Base-by-base conservation (phyloP, 495 filamentous ascomycete genomes). In the Talaromyces stipitatus region DNA sequence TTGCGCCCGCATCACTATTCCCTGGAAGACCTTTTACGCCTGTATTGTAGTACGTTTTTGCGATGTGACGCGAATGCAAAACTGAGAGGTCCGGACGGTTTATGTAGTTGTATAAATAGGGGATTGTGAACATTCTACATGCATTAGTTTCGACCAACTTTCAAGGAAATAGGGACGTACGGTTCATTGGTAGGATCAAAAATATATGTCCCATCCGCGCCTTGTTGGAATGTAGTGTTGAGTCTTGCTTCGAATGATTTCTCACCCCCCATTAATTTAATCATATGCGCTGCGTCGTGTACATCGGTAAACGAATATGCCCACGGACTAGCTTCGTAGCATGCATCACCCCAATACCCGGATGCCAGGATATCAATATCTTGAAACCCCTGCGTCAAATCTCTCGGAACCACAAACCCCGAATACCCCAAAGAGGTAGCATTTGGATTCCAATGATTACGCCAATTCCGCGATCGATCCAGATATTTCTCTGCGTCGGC, bases 31-130 rank as follows among this genome's bases (percentile, higher is more conserved):
- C 82, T 1, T 57, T 56, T 0, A 60, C 58, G 0, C 67, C 68
- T 10, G 66, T 69, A 7, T 60, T 57, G 62, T 74, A 79, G 54
- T 75, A 66, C 4, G 58, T 46, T 55, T 74, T 76, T 22, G 73
- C 71, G 24, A 76, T 64, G 11, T 67, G 51, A 5, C 72, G 70
- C 22, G 72, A 69, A 23, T 59, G 66, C 18, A 54, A 38, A 4
- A 75, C 73, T 0, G 71, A 73, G 5, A 82, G 71, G 58, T 85
- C 79, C 58, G 85, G 86, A 38, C 79, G 75, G 58, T 76, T 76
- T 45, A 81, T 78, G 68, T 78, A 91, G 68, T 89, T 82, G 74
- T 85, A 90, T 0, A 89, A 77, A 65, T 88, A 91, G 0, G 85
- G 85, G 3, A 82, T 75, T 3, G 79, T 79, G 72, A 91, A 90